phyloP scores from a whole-genome alignment of 208 protist genomes.

The Acanthamoeba rhysodes region DNA sequence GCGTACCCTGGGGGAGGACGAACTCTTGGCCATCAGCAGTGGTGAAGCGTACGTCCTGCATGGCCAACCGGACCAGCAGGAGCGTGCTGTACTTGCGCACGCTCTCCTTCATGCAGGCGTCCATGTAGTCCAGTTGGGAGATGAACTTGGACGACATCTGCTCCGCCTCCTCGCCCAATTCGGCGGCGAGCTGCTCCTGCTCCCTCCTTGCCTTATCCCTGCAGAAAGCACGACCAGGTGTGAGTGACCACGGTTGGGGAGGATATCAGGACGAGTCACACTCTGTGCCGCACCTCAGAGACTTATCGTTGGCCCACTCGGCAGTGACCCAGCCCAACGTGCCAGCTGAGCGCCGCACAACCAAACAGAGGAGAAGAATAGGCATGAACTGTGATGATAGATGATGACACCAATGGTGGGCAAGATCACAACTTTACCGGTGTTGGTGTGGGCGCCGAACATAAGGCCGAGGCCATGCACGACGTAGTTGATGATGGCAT shows the following conservation, averaged over 20 bases:
- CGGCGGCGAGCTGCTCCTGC: background rate
- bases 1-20: background rate
- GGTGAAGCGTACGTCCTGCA: background rate
- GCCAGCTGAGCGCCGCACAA: background rate
- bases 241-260: no score
- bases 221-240: no score
- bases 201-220: background rate
- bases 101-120: constrained; percentile 33
- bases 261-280: no score
- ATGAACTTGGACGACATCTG: background rate
- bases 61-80: background rate
- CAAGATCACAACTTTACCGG: background rate
- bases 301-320: background rate
- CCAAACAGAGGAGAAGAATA: background rate
- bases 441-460: constrained; percentile 26
- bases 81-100: constrained; percentile 36
- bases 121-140: background rate
- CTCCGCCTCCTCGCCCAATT: constrained; percentile 18
- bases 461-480: background rate
- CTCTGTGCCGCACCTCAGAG: background rate
- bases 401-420: no score
- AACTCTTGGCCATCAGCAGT: background rate
- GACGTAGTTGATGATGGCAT: background rate
- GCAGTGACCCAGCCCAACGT: background rate
- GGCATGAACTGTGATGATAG: no score